Evolutionary conservation across 2,329 filamentous ascomycete species (phyloP), one percentile per base, ranked within the genome.

Genomic region (Diaporthe longicolla): DNA sequence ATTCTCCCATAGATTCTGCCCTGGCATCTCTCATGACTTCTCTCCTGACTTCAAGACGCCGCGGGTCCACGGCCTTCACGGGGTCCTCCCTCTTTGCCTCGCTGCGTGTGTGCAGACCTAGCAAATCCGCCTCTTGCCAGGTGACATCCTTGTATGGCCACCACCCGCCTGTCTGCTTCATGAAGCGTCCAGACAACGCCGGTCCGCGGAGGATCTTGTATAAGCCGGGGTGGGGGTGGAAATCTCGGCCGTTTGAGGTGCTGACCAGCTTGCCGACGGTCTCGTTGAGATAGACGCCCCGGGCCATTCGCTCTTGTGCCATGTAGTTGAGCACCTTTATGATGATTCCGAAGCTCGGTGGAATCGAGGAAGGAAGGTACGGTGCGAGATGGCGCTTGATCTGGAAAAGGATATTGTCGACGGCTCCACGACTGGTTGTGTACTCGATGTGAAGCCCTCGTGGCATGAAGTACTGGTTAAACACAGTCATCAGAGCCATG

Each of bases 391-490:
- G 26, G 19, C 1, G 15, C n/a, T 4, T 10, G 11, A 65, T 54
- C 11, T 35, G 29, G 2, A 21, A 15, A 2, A 57, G 52, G 17
- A 43, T n/a, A 17, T n/a, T n/a, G 29, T n/a, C 13, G 1, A 57
- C 19, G 35, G 26, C 29, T 9, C 26, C 35, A 10, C n/a, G 17
- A 3, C n/a, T 1, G 29, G 24, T 24, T 10, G 24, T 26, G 29
- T 29, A 69, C 26, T 43, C 40, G 24, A 74, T 65, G 4, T 26
- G 7, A 24, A 71, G 37, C 3, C 48, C 24, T 9, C 29, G 0
- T 9, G 70, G 61, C 15, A 74, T 48, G 63, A 72, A 74, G 26
- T 55, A 37, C 5, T 21, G n/a, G 61, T 68, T 71, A 29, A 68
- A 72, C 2, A 72, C 21, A 11, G 40, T 5, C 21, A 66, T 58